A percentile compares a stretch with the other conserved stretches of the same genome.
Evolutionary conservation across 306 rosid genomes (phyloP).

Genomic region (Ormosia emarginata): DNA sequence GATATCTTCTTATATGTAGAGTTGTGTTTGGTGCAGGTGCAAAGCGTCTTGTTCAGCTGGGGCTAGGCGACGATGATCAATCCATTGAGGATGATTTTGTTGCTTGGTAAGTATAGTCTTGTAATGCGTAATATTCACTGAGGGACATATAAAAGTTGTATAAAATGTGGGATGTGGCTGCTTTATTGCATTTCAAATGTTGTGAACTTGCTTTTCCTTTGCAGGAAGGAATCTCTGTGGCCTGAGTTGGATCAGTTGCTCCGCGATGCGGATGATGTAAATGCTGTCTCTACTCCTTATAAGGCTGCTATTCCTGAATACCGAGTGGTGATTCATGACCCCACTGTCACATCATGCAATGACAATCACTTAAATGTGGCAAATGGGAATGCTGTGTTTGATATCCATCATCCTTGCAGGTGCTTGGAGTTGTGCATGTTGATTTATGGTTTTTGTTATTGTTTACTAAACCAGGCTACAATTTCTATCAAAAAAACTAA

Average conservation of each 20-base stretch:
- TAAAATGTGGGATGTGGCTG: neutral
- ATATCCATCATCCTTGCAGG: constrained; percentile 95
- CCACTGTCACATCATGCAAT: constrained; percentile 26
- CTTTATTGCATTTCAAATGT: constrained; percentile 21
- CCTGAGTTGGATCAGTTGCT: constrained; percentile 82
- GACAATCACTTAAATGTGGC: constrained; percentile 38
- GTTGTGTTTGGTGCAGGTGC: constrained; percentile 53
- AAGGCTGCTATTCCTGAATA: constrained; percentile 72
- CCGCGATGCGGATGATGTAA: constrained; percentile 63
- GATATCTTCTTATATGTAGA: neutral
- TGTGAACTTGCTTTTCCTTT: constrained; percentile 19
- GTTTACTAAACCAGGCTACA: neutral
- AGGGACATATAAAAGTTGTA: neutral
- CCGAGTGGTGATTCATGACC: constrained; percentile 68
- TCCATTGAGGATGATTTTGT: constrained; percentile 85
- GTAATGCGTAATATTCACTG: neutral
- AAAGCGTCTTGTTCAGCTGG: constrained; percentile 63
- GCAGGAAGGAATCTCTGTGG: constrained; percentile 80
- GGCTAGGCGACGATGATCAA: constrained; percentile 89
- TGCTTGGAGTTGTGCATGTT: constrained; percentile 25
- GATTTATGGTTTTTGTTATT: constrained; percentile 13
- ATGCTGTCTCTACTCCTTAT: constrained; percentile 69
- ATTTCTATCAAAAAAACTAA: too few relatives aligned
- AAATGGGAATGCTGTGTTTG: constrained; percentile 65
- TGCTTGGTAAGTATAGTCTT: constrained; percentile 55